Evolutionary conservation across 2,329 filamentous ascomycete species (phyloP).

Genomic region (Epicoccum nigrum): DNA sequence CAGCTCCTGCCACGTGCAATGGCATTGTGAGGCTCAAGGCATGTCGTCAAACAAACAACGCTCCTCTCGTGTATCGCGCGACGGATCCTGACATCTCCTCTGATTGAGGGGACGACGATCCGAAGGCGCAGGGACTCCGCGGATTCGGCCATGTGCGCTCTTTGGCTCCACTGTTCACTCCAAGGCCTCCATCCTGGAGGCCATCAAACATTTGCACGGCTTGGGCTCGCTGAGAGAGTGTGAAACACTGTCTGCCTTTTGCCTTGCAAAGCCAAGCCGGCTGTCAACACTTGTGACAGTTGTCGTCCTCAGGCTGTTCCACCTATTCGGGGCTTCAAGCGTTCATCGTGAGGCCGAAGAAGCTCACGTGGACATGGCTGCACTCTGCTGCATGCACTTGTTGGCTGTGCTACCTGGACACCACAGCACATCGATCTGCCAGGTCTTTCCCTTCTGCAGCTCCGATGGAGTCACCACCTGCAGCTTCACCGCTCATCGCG

Average conservation of each 20-base stretch:
- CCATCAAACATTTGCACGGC: conserved; percentile 28
- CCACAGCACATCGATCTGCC: conserved; percentile 15
- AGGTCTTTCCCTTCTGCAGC: no score
- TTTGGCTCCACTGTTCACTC: conserved; percentile 16
- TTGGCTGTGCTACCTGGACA: conserved; percentile 21
- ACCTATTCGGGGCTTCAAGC: conserved; percentile 12
- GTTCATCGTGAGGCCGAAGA: conserved; percentile 13
- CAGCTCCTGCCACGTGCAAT: conserved; percentile 11
- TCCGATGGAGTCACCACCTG: no score
- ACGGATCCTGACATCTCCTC: background rate
- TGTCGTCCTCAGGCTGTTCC: conserved; percentile 27
- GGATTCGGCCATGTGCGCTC: conserved; percentile 18
- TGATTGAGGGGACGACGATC: background rate
- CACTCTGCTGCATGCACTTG: conserved; percentile 14
- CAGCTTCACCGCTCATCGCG: no score
- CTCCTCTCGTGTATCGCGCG: background rate
- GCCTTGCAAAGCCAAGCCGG: conserved; percentile 35
- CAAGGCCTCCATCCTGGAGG: conserved; percentile 11
- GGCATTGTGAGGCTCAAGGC: conserved; percentile 5
- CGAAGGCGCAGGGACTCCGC: conserved; percentile 5
- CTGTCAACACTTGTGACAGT: conserved; percentile 28
- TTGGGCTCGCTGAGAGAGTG: conserved; percentile 29
- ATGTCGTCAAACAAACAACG: conserved; percentile 16
- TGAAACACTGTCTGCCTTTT: conserved; percentile 32
- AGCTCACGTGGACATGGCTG: conserved; percentile 8